phyloP scores from a whole-genome alignment of 345 rosid genomes.

The Kandelia obovata region DNA sequence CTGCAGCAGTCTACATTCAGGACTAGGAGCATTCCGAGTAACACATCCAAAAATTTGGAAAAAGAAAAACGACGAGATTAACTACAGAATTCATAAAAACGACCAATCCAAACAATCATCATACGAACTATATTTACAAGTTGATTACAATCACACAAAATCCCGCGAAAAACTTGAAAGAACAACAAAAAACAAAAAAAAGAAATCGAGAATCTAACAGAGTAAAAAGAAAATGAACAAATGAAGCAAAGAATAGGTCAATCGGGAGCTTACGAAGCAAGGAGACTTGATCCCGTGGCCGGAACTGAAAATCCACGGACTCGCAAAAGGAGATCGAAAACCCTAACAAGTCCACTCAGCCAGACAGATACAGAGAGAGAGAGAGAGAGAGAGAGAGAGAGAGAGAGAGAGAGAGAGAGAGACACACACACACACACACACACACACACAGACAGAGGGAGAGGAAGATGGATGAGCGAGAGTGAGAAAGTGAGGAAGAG shows the following conservation, averaged over 20 bases:
- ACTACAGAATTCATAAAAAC: neutral
- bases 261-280: conserved; percentile 50
- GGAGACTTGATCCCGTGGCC: conserved; percentile 49
- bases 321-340: conserved; percentile 33
- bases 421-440: neutral
- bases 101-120: neutral
- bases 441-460: too few species aligned
- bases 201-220: neutral
- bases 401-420: neutral
- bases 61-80: neutral
- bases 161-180: neutral
- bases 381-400: neutral
- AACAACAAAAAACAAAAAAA: neutral
- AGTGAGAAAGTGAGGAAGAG: neutral
- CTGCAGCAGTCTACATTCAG: conserved; percentile 1
- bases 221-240: neutral
- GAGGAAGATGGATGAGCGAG: neutral
- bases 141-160: neutral
- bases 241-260: conserved; percentile 21
- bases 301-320: conserved; percentile 14
- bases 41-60: neutral
- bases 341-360: conserved; percentile 29
- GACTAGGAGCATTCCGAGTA: conserved; percentile 15
- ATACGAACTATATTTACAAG: neutral
- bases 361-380: neutral